Percentiles rank a stretch among this genome's conserved stretches.
phyloP scores from a whole-genome alignment of 768 basidiomycete species.

The Panaeolus cyanescens region DNA sequence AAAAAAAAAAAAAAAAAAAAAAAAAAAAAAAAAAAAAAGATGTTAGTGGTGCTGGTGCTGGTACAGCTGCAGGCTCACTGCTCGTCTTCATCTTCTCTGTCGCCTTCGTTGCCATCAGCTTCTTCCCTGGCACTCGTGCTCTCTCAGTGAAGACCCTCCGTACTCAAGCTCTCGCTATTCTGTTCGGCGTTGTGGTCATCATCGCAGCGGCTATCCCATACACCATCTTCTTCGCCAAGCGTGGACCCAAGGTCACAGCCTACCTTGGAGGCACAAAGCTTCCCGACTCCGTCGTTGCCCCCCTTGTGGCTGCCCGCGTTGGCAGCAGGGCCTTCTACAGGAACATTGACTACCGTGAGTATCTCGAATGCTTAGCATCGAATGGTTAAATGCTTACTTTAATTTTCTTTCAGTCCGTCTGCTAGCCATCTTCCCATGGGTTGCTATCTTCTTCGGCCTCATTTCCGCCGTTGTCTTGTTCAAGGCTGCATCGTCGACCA shows the following conservation, averaged over 20 bases:
- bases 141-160: conserved; percentile 18
- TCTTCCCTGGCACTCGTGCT: conserved; percentile 14
- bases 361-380: not conserved
- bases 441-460: conserved; percentile 23
- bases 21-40: conserved; percentile 25
- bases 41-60: conserved; percentile 37
- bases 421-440: conserved; percentile 55
- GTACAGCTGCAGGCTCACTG: conserved; percentile 23
- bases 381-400: not conserved
- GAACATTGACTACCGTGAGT: conserved; percentile 49
- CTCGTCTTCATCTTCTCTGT: conserved; percentile 21
- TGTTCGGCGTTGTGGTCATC: conserved; percentile 24
- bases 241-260: conserved; percentile 42
- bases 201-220: conserved; percentile 50
- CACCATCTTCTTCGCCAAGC: conserved; percentile 46
- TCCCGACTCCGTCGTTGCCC: conserved; percentile 36
- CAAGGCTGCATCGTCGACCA: not conserved
- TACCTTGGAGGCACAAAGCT: conserved; percentile 37
- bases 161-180: conserved; percentile 12
- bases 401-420: conserved; percentile 39
- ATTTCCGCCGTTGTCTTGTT: conserved; percentile 22
- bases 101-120: conserved; percentile 14
- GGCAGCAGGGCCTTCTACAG: conserved; percentile 46
- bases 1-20: not conserved
- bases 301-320: conserved; percentile 30